phyloP scores from a whole-genome alignment of 2,329 filamentous ascomycete genomes.

The Corinectria fuckeliana region DNA sequence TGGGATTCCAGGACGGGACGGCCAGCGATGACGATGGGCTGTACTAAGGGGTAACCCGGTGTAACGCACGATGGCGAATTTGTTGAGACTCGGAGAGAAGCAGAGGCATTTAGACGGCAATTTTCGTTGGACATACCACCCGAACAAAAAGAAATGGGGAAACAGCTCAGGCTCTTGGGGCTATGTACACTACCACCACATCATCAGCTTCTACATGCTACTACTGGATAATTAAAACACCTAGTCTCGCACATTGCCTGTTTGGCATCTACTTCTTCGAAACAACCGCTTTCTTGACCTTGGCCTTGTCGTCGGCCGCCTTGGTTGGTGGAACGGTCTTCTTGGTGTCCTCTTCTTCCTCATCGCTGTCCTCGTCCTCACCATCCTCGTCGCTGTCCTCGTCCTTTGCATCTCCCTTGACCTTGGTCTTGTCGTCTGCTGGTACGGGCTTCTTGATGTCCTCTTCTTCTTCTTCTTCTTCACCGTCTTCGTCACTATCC shows the following conservation, averaged over 20 bases:
- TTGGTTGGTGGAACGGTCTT: constrained; percentile 16
- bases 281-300: constrained; percentile 2
- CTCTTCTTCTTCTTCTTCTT: constrained; percentile 22
- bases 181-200: constrained; percentile 18
- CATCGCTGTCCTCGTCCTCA: constrained; percentile 4
- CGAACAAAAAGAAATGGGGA: constrained; percentile 26
- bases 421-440: constrained; percentile 4
- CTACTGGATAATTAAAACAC: constrained; percentile 14
- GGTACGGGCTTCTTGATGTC: constrained; percentile 16
- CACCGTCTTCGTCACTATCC: constrained; percentile 16
- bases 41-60: constrained; percentile 49
- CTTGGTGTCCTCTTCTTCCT: constrained; percentile 23
- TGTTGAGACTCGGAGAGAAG: constrained; percentile 8
- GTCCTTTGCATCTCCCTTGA: neutral
- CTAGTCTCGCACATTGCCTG: neutral
- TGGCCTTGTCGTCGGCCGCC: constrained; percentile 3
- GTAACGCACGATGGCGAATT: neutral
- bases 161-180: constrained; percentile 11
- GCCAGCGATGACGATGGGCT: constrained; percentile 63
- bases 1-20: constrained; percentile 59
- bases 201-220: constrained; percentile 10
- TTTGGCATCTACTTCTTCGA: constrained; percentile 18
- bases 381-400: neutral
- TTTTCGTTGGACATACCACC: constrained; percentile 27
- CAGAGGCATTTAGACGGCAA: constrained; percentile 16